Conservation (phyloP, 139 green algal species). For the Chara braunii region DNA sequence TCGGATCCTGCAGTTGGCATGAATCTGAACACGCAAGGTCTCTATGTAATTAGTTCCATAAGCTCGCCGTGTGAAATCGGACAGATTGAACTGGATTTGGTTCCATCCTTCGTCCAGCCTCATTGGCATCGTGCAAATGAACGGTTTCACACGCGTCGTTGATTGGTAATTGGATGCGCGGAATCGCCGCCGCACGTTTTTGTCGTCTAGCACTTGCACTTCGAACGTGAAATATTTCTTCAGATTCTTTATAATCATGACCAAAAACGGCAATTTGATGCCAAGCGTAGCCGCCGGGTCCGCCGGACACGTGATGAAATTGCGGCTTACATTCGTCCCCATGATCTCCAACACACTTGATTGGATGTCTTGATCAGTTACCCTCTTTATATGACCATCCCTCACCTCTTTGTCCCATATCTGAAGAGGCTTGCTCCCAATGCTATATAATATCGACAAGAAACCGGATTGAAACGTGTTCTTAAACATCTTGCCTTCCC, state of each 20-base stretch:
- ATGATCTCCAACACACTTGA: conserved; percentile 87
- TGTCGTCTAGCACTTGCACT: conserved; percentile 94
- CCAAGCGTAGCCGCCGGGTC: conserved; percentile 81
- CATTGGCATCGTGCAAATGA: conserved; percentile 97
- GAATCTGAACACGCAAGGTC: conserved; percentile 76
- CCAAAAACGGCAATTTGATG: conserved; percentile 95
- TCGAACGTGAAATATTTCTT: conserved; percentile 97
- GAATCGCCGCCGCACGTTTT: conserved; percentile 92
- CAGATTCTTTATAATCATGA: conserved; percentile 97
- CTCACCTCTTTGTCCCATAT: conserved; percentile 84
- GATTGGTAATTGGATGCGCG: conserved; percentile 94
- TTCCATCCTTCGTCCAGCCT: conserved; percentile 94
- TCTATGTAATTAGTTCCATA: conserved; percentile 95
- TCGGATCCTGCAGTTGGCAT: conserved; percentile 89
- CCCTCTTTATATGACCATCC: conserved; percentile 91
- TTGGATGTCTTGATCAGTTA: conserved; percentile 94
- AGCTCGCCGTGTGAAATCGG: conserved; percentile 81
- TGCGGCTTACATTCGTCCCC: conserved; percentile 79
- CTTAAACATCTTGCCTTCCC: conserved; percentile 73
- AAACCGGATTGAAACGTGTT: conserved; percentile 86
- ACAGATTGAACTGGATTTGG: conserved; percentile 90
- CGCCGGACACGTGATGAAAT: conserved; percentile 84
- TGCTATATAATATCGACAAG: conserved; percentile 87
- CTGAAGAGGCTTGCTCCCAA: conserved; percentile 88
- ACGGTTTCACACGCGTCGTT: conserved; percentile 87